Evolutionary conservation across 768 basidiomycete genomes (phyloP).

Genomic region (Hygrocybe punicea): DNA sequence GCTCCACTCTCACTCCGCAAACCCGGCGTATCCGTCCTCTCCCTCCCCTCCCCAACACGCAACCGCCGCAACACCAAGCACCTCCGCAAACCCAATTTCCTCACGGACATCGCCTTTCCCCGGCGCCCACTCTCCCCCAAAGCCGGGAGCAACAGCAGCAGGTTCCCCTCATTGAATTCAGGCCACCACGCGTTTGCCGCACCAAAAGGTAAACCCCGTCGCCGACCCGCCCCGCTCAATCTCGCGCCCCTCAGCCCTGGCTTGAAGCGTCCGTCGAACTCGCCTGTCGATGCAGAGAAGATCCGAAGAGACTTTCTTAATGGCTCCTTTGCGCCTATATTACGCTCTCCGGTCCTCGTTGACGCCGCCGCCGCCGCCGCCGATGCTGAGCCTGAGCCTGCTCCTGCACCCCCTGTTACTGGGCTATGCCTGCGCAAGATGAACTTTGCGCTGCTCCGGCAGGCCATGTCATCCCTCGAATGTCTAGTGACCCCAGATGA

Average conservation of each 20-base stretch:
- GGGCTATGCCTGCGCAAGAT: constrained; percentile 66
- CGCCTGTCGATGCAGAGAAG: constrained; percentile 12
- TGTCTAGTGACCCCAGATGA: too few relatives aligned
- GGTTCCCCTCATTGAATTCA: background rate
- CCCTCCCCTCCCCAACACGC: constrained; percentile 9
- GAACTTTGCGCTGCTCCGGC: constrained; percentile 52
- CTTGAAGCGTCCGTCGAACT: background rate
- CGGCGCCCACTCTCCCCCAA: constrained; percentile 7
- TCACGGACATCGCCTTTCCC: too few relatives aligned
- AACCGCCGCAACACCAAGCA: constrained; percentile 1
- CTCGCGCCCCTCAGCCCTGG: constrained; percentile 16
- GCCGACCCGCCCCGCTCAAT: constrained; percentile 43
- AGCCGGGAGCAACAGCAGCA: background rate
- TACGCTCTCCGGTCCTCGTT: constrained; percentile 4
- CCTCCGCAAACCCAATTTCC: too few relatives aligned
- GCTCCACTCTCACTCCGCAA: constrained; percentile 26
- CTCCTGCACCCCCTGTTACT: constrained; percentile 16
- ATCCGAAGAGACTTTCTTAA: constrained; percentile 32
- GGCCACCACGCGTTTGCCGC: background rate
- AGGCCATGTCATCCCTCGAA: background rate
- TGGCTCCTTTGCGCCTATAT: constrained; percentile 31
- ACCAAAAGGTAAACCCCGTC: constrained; percentile 31
- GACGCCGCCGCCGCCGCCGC: too few relatives aligned
- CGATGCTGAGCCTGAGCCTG: constrained; percentile 16
- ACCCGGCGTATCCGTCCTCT: constrained; percentile 26